Percentiles rank a stretch among this genome's conserved stretches.
phyloP scores from a whole-genome alignment of 2,329 filamentous ascomycete genomes.

The Aureobasidium pullulans region DNA sequence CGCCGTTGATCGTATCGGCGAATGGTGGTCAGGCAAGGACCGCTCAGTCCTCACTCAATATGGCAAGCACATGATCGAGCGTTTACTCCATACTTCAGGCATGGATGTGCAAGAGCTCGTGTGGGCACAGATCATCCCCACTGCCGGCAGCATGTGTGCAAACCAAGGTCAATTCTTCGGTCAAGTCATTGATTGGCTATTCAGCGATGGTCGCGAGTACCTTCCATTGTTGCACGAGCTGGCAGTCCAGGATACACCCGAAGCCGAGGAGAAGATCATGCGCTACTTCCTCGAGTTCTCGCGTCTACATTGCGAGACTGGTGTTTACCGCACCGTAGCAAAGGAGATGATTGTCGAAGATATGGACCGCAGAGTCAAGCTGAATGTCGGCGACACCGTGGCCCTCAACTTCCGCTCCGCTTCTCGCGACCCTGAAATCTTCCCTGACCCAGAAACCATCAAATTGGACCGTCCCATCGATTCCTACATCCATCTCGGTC shows the following conservation, averaged over 20 bases:
- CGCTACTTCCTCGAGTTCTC: constrained; percentile 44
- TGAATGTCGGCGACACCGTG: constrained; percentile 33
- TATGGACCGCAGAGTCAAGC: constrained; percentile 22
- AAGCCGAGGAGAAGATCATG: constrained; percentile 42
- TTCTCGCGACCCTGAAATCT: constrained; percentile 33
- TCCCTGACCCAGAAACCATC: constrained; percentile 35
- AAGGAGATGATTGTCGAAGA: constrained; percentile 29
- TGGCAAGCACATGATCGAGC: constrained; percentile 49
- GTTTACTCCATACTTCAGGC: constrained; percentile 40
- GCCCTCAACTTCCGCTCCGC: constrained; percentile 38
- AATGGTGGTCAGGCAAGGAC: constrained; percentile 10
- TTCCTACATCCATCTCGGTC: constrained; percentile 38
- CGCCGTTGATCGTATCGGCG: constrained; percentile 2
- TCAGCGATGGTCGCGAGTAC: constrained; percentile 40
- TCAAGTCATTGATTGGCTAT: constrained; percentile 51
- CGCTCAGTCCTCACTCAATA: constrained; percentile 42
- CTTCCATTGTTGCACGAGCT: constrained; percentile 42
- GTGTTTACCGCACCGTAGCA: constrained; percentile 32
- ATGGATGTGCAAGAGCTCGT: constrained; percentile 44
- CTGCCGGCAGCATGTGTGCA: constrained; percentile 48
- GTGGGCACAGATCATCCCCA: constrained; percentile 52
- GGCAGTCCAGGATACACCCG: constrained; percentile 37
- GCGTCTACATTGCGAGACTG: constrained; percentile 38
- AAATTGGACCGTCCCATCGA: constrained; percentile 33
- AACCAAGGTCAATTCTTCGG: constrained; percentile 53